Evolutionary conservation across 2,329 filamentous ascomycete genomes (phyloP).

Genomic region (Fusarium begoniae): DNA sequence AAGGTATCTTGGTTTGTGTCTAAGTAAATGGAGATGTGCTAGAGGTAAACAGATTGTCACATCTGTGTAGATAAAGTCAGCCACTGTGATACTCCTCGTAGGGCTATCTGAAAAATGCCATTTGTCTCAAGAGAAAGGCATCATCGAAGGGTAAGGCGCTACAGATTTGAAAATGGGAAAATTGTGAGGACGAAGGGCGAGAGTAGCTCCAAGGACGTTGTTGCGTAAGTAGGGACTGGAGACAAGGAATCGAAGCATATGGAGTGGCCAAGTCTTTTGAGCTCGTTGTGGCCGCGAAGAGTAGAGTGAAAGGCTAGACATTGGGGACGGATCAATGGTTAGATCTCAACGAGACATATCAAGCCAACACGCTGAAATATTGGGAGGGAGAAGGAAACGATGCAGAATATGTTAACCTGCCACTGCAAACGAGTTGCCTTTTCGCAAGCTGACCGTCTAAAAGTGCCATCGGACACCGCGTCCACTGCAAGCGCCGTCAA

Average conservation of each 20-base stretch:
- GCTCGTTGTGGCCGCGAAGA: fast-evolving
- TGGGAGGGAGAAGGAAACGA: too few species aligned
- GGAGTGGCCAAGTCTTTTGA: background rate
- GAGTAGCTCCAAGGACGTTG: background rate
- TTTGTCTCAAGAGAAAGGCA: background rate
- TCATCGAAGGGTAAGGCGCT: fast-evolving
- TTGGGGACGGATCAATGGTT: background rate
- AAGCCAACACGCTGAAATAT: too few species aligned
- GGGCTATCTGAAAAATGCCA: background rate
- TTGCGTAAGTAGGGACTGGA: too few species aligned
- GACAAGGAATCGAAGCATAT: fast-evolving
- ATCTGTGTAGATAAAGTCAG: too few species aligned
- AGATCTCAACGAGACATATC: background rate
- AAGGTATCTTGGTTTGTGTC: too few species aligned
- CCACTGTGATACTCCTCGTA: fast-evolving
- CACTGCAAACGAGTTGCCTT: background rate
- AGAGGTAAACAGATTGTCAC: fast-evolving
- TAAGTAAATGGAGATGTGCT: background rate
- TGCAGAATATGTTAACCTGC: fast-evolving
- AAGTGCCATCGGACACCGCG: background rate
- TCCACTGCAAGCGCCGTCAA: background rate
- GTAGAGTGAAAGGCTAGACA: fast-evolving
- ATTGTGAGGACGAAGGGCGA: background rate
- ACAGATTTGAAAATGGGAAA: background rate
- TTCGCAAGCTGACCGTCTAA: background rate